Percentiles rank a stretch among this genome's conserved stretches.
Evolutionary conservation across 495 filamentous ascomycete species (phyloP).

Genomic region (Xylaria acuta): DNA sequence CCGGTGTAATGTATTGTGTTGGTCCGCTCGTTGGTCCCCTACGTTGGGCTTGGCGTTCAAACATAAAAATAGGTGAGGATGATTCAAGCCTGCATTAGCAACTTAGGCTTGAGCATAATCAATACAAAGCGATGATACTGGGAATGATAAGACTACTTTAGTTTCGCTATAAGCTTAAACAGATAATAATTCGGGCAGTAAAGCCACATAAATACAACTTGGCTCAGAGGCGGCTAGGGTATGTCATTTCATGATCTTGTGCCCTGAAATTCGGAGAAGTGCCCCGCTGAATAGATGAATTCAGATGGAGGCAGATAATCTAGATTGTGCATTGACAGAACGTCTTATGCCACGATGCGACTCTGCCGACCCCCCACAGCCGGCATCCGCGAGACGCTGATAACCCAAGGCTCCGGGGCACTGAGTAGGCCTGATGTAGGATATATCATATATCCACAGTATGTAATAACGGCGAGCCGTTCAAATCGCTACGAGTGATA

Average conservation of each 20-base stretch:
- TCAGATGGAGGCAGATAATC: slow-evolving; percentile 7
- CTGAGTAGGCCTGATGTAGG: not conserved
- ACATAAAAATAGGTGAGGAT: slow-evolving; percentile 15
- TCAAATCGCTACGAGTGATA: too few relatives aligned
- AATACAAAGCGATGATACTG: not conserved
- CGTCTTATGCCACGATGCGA: slow-evolving; percentile 13
- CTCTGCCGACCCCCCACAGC: slow-evolving; percentile 10
- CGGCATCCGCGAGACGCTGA: slow-evolving; percentile 3
- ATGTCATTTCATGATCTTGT: not conserved
- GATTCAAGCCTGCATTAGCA: not conserved
- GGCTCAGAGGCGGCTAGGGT: not conserved
- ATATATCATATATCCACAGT: not conserved
- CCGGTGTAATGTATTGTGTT: not conserved
- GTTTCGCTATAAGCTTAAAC: not conserved
- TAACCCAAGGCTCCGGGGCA: slow-evolving; percentile 14
- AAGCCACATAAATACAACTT: not conserved
- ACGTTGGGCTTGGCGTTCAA: slow-evolving; percentile 12
- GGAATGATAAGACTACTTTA: not conserved
- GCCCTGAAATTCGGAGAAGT: slow-evolving; percentile 5
- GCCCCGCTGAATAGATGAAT: slow-evolving; percentile 18
- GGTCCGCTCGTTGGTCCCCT: not conserved
- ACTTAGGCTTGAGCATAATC: not conserved
- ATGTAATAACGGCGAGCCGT: not conserved
- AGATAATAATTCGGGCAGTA: not conserved
- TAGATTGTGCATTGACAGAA: slow-evolving; percentile 17